Conservation (phyloP, 441 rosid species). For the Aleurites moluccanus region DNA sequence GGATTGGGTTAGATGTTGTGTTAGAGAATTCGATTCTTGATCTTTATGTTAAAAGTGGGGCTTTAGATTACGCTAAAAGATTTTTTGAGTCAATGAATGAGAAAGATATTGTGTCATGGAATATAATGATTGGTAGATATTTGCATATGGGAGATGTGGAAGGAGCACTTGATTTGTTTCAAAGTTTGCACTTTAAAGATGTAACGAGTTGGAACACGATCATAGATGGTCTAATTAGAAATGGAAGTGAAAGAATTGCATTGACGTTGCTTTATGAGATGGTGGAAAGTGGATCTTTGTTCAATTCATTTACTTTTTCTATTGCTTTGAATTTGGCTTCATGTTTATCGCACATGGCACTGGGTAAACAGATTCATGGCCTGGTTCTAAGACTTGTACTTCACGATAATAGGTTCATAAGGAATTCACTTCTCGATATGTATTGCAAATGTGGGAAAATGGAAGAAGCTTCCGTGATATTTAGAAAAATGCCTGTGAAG, state of each 20-base stretch:
- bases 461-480: slow-evolving; percentile 19
- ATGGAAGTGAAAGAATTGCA: slow-evolving; percentile 22
- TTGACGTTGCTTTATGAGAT: slow-evolving; percentile 27
- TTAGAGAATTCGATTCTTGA: slow-evolving; percentile 50
- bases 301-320: slow-evolving; percentile 28
- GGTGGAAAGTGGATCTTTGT: slow-evolving; percentile 33
- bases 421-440: slow-evolving; percentile 33
- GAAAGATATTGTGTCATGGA: slow-evolving; percentile 41
- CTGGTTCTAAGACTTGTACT: slow-evolving; percentile 19
- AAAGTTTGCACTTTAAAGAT: slow-evolving; percentile 24
- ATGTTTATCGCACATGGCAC: slow-evolving; percentile 14
- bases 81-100: slow-evolving; percentile 39
- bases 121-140: slow-evolving; percentile 44
- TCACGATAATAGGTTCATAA: slow-evolving; percentile 19
- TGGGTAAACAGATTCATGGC: slow-evolving; percentile 31
- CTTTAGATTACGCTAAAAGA: slow-evolving; percentile 27
- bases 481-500: slow-evolving; percentile 8
- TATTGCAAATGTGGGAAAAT: slow-evolving; percentile 33
- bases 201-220: slow-evolving; percentile 33
- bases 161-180: slow-evolving; percentile 41
- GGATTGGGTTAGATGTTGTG: slow-evolving; percentile 36
- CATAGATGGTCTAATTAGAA: slow-evolving; percentile 26
- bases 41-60: slow-evolving; percentile 47
- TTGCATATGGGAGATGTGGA: slow-evolving; percentile 37
- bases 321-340: slow-evolving; percentile 32